Evolutionary conservation across 805 yeast species (phyloP).

Genomic region (Yarrowia deformans): DNA sequence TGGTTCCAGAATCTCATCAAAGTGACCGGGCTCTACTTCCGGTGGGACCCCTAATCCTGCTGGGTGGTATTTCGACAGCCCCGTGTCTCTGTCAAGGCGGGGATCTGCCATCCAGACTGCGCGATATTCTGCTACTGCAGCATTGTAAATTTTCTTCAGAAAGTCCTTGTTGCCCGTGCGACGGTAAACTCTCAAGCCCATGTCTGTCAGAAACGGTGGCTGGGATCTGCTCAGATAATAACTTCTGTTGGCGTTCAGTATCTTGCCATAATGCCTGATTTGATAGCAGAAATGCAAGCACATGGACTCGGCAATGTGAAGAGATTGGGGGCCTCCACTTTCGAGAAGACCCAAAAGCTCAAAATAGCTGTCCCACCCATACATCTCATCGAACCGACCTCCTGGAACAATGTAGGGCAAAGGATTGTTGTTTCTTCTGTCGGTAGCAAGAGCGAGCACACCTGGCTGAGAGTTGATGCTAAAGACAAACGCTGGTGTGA

Average conservation of each 20-base stretch:
- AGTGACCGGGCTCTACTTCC: slow-evolving; percentile 92
- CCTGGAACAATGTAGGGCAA: slow-evolving; percentile 95
- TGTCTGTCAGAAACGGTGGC: slow-evolving; percentile 95
- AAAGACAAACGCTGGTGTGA: slow-evolving; percentile 78
- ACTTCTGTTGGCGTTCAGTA: slow-evolving; percentile 90
- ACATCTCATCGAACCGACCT: slow-evolving; percentile 93
- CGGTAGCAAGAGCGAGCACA: slow-evolving; percentile 78
- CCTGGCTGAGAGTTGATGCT: slow-evolving; percentile 87
- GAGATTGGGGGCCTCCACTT: slow-evolving; percentile 55
- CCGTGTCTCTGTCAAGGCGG: slow-evolving; percentile 73
- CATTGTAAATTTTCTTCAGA: slow-evolving; percentile 66
- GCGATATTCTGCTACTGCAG: slow-evolving; percentile 87
- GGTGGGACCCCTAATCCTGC: slow-evolving; percentile 93
- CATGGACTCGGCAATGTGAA: slow-evolving; percentile 85
- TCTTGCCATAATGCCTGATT: slow-evolving; percentile 87
- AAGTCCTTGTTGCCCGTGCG: slow-evolving; percentile 60
- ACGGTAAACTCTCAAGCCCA: slow-evolving; percentile 75
- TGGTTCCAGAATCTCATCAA: slow-evolving; percentile 71
- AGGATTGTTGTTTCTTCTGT: slow-evolving; percentile 59
- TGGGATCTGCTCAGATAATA: slow-evolving; percentile 92
- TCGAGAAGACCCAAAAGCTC: slow-evolving; percentile 81
- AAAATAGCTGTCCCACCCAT: slow-evolving; percentile 99
- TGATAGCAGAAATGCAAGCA: slow-evolving; percentile 91
- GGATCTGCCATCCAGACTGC: slow-evolving; percentile 82
- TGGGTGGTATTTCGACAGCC: slow-evolving; percentile 89